These are phyloP conservation scores for Pseudogymnoascus sp. DNA, from an alignment of 2,329 filamentous ascomycete genomes.

Conservation along the genomic window DNA sequence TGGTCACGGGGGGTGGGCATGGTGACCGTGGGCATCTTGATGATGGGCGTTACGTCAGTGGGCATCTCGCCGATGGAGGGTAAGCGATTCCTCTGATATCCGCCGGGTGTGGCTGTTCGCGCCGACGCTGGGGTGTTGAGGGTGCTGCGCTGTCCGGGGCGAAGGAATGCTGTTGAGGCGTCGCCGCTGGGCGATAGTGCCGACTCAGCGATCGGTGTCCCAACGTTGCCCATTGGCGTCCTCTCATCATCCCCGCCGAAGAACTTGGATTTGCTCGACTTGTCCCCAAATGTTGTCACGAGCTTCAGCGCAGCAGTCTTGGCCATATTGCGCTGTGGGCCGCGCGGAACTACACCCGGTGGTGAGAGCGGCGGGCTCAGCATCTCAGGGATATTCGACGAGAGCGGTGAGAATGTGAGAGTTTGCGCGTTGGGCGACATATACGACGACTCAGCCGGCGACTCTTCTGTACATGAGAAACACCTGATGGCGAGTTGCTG, in stretches of 20 bases:
- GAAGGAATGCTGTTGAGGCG: constrained; percentile 57
- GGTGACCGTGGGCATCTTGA: constrained; percentile 14
- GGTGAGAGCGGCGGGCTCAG: constrained; percentile 69
- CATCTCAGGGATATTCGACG: constrained; percentile 52
- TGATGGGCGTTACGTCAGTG: constrained; percentile 33
- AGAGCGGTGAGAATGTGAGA: constrained; percentile 49
- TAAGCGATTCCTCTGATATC: constrained; percentile 57
- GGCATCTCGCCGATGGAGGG: constrained; percentile 71
- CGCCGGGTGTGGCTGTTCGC: constrained; percentile 53
- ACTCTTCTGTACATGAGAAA: constrained; percentile 83
- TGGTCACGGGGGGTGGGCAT: constrained; percentile 17
- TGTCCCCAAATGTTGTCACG: constrained; percentile 78
- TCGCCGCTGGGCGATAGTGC: constrained; percentile 64
- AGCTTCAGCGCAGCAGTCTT: constrained; percentile 83
- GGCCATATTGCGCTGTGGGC: constrained; percentile 53
- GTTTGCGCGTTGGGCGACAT: constrained; percentile 71
- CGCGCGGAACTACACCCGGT: constrained; percentile 51
- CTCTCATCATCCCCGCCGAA: constrained; percentile 51
- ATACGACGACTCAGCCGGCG: constrained; percentile 75
- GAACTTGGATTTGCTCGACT: constrained; percentile 55
- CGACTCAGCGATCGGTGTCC: constrained; percentile 81
- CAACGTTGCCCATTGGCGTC: constrained; percentile 75
- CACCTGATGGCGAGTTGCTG: constrained; percentile 86
- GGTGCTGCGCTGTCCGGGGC: constrained; percentile 59
- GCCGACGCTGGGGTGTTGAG: constrained; percentile 65